Evolutionary conservation across 306 rosid species (phyloP).

Genomic region (Ziziphus jujuba): DNA sequence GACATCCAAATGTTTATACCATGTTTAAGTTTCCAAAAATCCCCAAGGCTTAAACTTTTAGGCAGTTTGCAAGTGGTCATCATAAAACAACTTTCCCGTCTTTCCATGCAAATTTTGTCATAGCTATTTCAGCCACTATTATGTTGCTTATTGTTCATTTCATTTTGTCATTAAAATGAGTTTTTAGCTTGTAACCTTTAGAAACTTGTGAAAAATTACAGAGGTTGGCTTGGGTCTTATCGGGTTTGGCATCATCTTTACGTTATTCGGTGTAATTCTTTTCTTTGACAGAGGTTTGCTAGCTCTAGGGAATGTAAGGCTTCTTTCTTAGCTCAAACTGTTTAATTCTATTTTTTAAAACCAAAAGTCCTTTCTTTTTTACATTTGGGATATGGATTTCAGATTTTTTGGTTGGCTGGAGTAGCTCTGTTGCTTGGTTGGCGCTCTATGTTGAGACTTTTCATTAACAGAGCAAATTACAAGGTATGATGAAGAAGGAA

Average conservation of each 20-base stretch:
- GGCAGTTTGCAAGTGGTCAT: too few relatives aligned
- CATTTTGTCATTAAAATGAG: not conserved
- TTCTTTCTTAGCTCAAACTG: conserved; percentile 18
- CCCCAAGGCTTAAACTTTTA: too few relatives aligned
- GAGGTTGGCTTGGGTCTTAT: conserved; percentile 5
- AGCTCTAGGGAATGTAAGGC: conserved; percentile 60
- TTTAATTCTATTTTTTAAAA: not conserved
- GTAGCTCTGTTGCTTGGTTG: conserved; percentile 86
- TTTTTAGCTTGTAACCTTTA: not conserved
- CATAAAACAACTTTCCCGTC: too few relatives aligned
- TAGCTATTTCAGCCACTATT: not conserved
- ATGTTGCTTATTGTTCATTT: not conserved
- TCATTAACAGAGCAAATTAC: conserved; percentile 64
- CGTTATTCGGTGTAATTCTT: not conserved
- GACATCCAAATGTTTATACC: too few relatives aligned
- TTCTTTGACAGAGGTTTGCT: conserved; percentile 7
- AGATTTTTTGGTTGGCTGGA: conserved; percentile 84
- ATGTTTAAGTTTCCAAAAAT: too few relatives aligned
- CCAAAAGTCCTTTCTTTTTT: not conserved
- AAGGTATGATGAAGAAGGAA: conserved; percentile 46
- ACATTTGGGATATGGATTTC: conserved; percentile 21
- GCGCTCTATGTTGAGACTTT: conserved; percentile 65
- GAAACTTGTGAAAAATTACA: not conserved
- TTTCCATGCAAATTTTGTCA: too few relatives aligned
- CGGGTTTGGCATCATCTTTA: not conserved